Base-by-base conservation (phyloP, 441 rosid genomes). In the Manihot esculenta region DNA sequence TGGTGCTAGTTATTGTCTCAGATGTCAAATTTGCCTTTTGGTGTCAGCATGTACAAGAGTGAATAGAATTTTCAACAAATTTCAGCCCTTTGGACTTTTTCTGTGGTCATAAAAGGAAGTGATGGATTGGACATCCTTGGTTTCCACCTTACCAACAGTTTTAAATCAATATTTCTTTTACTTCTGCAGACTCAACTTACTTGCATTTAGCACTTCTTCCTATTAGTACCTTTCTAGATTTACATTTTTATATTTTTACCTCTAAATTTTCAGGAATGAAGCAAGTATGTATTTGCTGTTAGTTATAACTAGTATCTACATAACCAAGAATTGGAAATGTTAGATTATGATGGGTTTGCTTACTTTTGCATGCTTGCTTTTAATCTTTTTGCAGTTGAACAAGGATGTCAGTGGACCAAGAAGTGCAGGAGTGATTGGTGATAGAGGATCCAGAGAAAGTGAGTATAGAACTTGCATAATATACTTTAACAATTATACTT, bases 381-480 rank as follows among this genome's bases (percentile, higher is more conserved):
- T 55, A 74, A n/a, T 74, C 56, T 48, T 78, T 47, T 77, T 78
- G 76, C 91, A 89, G 98, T 77, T 93, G 80, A 81, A 86, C 80
- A 84, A 79, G 27, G 92, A 80, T 73, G 87, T 84, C 74, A 82
- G 82, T 83, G 87, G 83, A 66, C 93, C 85, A 71, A 82, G 88
- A 76, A 77, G 74, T 69, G 60, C 76, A 21, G 87, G 87, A 71
- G 75, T 81, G 74, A 76, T 84, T 80, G 86, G 86, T 66, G 93
- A 80, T 53, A 63, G 80, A 73, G 86, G 89, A 72, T 89, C 95
- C 71, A 84, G 85, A 69, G 89, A 90, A 85, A 88, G 99, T 94
- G 82, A 88, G 89, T 82, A 42, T 41, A 17, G 15, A n/a, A 41
- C 38, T 50, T 58, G 15, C 23, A 15, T 67, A 24, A 53, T 72